A percentile compares a stretch with the other conserved stretches of the same genome.
phyloP scores from a whole-genome alignment of 345 rosid genomes.

The Populus deltoides region DNA sequence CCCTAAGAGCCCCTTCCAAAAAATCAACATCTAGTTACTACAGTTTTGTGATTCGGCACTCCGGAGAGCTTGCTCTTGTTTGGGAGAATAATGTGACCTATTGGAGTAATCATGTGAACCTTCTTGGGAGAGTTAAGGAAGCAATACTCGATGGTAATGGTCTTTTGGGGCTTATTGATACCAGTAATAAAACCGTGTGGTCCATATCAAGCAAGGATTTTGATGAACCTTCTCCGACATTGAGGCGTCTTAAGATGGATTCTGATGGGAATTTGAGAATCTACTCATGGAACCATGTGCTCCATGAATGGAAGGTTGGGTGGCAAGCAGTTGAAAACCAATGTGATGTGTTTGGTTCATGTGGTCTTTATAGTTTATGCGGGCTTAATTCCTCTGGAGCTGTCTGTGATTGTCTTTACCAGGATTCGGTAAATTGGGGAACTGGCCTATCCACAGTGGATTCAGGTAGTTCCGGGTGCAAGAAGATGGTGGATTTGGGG shows the following conservation, averaged over 20 bases:
- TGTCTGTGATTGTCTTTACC: constrained; percentile 30
- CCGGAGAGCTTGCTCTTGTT: constrained; percentile 41
- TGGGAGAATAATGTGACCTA: constrained; percentile 43
- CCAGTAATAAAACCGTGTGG: constrained; percentile 6
- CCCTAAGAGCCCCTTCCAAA: constrained; percentile 35
- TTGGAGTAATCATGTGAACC: constrained; percentile 33
- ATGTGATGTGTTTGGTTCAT: constrained; percentile 38
- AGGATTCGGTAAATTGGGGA: constrained; percentile 16
- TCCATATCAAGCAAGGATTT: constrained; percentile 26
- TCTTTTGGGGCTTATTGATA: constrained; percentile 26
- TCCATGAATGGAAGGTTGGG: constrained; percentile 28
- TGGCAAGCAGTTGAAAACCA: constrained; percentile 46
- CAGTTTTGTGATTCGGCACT: constrained; percentile 24
- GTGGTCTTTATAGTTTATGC: constrained; percentile 40
- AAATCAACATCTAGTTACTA: constrained; percentile 36
- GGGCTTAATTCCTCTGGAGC: constrained; percentile 28
- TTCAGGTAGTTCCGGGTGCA: constrained; percentile 21
- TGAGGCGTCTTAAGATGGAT: constrained; percentile 40
- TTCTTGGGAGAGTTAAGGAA: constrained; percentile 22
- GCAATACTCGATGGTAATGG: constrained; percentile 33
- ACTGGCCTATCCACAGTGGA: constrained; percentile 18
- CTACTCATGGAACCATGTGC: constrained; percentile 28
- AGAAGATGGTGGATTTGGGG: constrained; percentile 35
- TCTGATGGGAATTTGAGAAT: constrained; percentile 44
- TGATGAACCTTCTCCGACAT: constrained; percentile 19